phyloP scores from a whole-genome alignment of 2,329 filamentous ascomycete genomes.

The Fusarium pininemorale region DNA sequence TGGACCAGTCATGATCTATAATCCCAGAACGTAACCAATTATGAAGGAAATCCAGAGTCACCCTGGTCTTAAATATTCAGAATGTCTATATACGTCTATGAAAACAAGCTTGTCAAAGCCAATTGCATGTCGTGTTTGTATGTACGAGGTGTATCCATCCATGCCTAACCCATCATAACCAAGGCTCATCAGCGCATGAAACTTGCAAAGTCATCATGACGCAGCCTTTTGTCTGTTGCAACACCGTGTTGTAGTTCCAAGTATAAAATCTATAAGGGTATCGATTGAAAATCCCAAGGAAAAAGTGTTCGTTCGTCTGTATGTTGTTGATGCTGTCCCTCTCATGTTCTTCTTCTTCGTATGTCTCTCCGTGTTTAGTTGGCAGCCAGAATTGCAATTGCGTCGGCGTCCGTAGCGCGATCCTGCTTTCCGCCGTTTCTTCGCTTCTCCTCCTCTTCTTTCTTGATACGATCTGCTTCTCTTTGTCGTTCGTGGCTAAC shows the following conservation, averaged over 20 bases:
- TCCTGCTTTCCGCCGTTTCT: conserved; percentile 58
- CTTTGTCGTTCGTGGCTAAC: conserved; percentile 59
- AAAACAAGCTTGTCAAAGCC: conserved; percentile 28
- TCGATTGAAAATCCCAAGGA: conserved; percentile 35
- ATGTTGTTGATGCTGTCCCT: conserved; percentile 4
- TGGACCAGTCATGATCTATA: not conserved
- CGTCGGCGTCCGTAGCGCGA: conserved; percentile 58
- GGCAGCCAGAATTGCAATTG: conserved; percentile 66
- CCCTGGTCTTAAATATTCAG: not conserved
- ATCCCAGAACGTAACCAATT: not conserved
- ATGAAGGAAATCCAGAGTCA: not conserved
- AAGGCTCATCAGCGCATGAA: conserved; percentile 17
- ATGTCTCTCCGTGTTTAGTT: conserved; percentile 50
- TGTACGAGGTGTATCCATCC: conserved; percentile 4
- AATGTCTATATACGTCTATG: conserved; percentile 23
- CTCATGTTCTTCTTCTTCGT: not conserved
- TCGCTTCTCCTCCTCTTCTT: conserved; percentile 55
- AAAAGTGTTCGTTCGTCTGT: conserved; percentile 23
- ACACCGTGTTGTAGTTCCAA: conserved; percentile 15
- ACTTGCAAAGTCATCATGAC: not conserved
- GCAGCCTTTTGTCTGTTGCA: conserved; percentile 5
- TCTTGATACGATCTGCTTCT: conserved; percentile 55
- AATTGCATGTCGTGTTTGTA: conserved; percentile 10
- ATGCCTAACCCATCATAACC: not conserved
- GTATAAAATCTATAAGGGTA: conserved; percentile 42